These are phyloP conservation scores for Metschnikowia sp. DNA, from an alignment of 805 yeast species.

Conservation along the genomic window DNA sequence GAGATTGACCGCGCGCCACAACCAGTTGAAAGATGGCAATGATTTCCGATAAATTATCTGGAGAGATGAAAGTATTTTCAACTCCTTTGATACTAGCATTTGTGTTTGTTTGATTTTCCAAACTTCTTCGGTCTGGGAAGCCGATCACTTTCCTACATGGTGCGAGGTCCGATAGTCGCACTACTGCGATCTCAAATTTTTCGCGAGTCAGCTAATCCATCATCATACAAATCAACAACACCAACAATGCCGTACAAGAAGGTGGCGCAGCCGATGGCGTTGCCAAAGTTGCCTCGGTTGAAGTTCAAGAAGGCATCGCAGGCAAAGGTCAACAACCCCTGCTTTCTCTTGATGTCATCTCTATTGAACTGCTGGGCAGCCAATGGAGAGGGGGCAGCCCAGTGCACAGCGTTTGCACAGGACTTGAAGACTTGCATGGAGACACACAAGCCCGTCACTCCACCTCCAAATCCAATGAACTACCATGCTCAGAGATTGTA, in stretches of 20 bases:
- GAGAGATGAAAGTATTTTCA: too few species aligned
- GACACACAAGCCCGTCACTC: constrained; percentile 36
- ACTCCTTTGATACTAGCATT: too few species aligned
- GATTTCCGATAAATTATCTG: too few species aligned
- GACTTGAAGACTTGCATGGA: constrained; percentile 78
- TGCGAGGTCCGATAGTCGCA: constrained; percentile 6
- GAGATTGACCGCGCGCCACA: background rate
- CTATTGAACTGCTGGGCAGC: constrained; percentile 95
- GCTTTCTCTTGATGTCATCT: constrained; percentile 78
- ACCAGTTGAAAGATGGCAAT: too few species aligned
- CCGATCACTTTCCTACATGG: background rate
- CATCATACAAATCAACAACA: background rate
- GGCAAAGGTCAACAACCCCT: constrained; percentile 60
- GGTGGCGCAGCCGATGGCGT: constrained; percentile 37
- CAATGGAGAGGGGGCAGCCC: constrained; percentile 75
- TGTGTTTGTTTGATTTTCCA: background rate
- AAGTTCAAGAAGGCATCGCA: constrained; percentile 64
- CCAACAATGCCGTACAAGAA: constrained; percentile 41
- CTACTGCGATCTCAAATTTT: constrained; percentile 9
- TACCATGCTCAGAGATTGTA: constrained; percentile 55
- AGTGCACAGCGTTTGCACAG: constrained; percentile 61
- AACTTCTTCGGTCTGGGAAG: background rate
- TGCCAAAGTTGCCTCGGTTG: constrained; percentile 73
- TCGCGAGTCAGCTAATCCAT: background rate
- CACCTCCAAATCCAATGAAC: constrained; percentile 45